These are phyloP conservation scores for Exidia glandulosa DNA, from an alignment of 768 basidiomycete species.

Conservation along the genomic window DNA sequence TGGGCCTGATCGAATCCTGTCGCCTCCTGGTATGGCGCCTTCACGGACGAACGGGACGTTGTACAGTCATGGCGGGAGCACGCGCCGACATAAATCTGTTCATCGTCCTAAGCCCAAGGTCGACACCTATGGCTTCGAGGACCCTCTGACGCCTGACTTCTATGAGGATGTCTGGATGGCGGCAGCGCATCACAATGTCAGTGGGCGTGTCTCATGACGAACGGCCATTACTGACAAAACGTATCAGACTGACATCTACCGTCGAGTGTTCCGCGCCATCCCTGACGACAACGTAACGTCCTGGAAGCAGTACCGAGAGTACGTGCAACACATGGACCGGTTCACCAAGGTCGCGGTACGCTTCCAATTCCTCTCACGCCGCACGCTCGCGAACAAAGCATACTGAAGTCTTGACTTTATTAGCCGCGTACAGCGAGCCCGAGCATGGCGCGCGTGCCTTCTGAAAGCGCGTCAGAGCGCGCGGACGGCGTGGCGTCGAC, in stretches of 20 bases:
- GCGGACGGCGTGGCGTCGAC: constrained; percentile 20
- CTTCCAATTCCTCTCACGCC: constrained; percentile 7
- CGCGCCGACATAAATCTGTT: not conserved
- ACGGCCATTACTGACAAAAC: constrained; percentile 1
- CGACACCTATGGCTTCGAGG: constrained; percentile 70
- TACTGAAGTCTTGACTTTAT: not conserved
- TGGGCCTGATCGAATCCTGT: not conserved
- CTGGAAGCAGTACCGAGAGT: constrained; percentile 94
- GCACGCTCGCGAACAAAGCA: not conserved
- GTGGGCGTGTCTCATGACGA: constrained; percentile 17
- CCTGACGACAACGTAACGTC: constrained; percentile 90
- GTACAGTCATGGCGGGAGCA: not conserved
- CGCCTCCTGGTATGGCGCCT: not conserved
- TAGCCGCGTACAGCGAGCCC: not conserved
- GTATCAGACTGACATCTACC: constrained; percentile 81
- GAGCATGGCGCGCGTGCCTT: constrained; percentile 40
- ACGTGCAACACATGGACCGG: constrained; percentile 62
- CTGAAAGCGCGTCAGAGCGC: constrained; percentile 39
- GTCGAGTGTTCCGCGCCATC: constrained; percentile 87
- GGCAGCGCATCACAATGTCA: constrained; percentile 78
- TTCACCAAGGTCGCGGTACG: constrained; percentile 51
- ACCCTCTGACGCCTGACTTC: constrained; percentile 78
- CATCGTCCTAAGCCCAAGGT: constrained; percentile 54
- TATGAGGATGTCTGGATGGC: constrained; percentile 88
- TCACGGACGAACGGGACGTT: not conserved